Evolutionary conservation across 2,329 filamentous ascomycete genomes (phyloP).

Genomic region (Teratosphaeria destructans): DNA sequence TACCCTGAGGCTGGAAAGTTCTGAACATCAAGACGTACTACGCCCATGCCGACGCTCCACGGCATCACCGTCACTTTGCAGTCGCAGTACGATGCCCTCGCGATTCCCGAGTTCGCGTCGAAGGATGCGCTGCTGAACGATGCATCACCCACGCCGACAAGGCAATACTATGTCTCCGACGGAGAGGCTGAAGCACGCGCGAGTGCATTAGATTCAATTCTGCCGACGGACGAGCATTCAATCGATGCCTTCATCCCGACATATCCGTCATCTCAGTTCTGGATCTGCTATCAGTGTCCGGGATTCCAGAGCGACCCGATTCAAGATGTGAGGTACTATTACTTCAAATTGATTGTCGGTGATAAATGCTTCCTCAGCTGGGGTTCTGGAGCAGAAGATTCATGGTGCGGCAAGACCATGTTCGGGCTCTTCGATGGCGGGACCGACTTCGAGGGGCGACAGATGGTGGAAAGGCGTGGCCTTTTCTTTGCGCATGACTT

Average conservation of each 20-base stretch:
- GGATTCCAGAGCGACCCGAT: not conserved
- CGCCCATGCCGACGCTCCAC: conserved; percentile 24
- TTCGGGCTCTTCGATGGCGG: conserved; percentile 32
- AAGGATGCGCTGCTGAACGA: not conserved
- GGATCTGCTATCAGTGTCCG: conserved; percentile 30
- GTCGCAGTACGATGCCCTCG: conserved; percentile 32
- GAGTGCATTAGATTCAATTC: not conserved
- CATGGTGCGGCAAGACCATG: conserved; percentile 35
- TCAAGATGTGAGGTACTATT: conserved; percentile 20
- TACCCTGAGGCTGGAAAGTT: not conserved
- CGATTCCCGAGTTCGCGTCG: conserved; percentile 24
- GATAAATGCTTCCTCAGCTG: conserved; percentile 32
- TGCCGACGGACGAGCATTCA: not conserved
- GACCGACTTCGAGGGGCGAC: conserved; percentile 20
- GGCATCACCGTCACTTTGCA: conserved; percentile 31
- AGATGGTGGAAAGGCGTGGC: conserved; percentile 30
- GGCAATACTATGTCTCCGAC: conserved; percentile 14
- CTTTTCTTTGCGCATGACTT: conserved; percentile 27
- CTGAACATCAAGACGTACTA: not conserved
- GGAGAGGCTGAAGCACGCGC: conserved; percentile 9
- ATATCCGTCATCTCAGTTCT: conserved; percentile 31
- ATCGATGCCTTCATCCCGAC: conserved; percentile 25
- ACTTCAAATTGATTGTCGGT: conserved; percentile 39
- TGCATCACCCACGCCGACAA: not conserved
- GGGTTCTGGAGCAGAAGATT: conserved; percentile 32